phyloP scores from a whole-genome alignment of 495 filamentous ascomycete species.

The Bacidia rubella region DNA sequence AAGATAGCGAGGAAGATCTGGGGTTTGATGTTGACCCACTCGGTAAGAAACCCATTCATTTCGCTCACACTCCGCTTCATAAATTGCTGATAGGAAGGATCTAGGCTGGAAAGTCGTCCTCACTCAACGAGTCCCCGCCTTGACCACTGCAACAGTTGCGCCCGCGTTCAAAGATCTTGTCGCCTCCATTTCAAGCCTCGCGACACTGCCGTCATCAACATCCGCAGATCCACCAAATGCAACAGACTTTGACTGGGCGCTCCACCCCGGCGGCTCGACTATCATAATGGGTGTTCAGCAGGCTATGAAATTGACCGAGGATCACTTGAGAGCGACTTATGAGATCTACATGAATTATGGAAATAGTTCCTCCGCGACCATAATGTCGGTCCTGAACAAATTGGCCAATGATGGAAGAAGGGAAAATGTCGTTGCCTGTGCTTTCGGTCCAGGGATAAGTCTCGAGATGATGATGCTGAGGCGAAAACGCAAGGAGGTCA shows the following conservation, averaged over 20 bases:
- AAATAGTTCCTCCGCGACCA: constrained; percentile 47
- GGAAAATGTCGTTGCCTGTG: constrained; percentile 47
- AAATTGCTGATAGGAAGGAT: neutral
- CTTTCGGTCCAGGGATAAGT: constrained; percentile 51
- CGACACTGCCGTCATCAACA: too few species aligned
- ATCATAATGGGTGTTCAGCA: constrained; percentile 48
- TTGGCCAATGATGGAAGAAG: constrained; percentile 38
- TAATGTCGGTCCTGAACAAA: constrained; percentile 46
- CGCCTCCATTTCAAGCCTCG: constrained; percentile 26
- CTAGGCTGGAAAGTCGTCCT: constrained; percentile 48
- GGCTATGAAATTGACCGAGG: constrained; percentile 36
- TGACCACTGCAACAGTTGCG: constrained; percentile 32
- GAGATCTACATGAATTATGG: constrained; percentile 51
- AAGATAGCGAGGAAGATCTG: constrained; percentile 41
- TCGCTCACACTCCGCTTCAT: neutral
- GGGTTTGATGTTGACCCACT: constrained; percentile 46
- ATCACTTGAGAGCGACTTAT: constrained; percentile 47
- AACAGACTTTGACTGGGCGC: constrained; percentile 51
- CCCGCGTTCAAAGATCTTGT: constrained; percentile 38
- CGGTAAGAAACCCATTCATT: constrained; percentile 20
- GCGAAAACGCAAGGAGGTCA: constrained; percentile 16
- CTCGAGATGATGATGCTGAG: constrained; percentile 50
- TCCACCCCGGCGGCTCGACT: constrained; percentile 52
- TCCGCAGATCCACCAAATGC: constrained; percentile 23
- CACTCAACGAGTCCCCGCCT: constrained; percentile 39